phyloP scores from a whole-genome alignment of 176 grass and related monocot genomes.

The Musa beccarii region DNA sequence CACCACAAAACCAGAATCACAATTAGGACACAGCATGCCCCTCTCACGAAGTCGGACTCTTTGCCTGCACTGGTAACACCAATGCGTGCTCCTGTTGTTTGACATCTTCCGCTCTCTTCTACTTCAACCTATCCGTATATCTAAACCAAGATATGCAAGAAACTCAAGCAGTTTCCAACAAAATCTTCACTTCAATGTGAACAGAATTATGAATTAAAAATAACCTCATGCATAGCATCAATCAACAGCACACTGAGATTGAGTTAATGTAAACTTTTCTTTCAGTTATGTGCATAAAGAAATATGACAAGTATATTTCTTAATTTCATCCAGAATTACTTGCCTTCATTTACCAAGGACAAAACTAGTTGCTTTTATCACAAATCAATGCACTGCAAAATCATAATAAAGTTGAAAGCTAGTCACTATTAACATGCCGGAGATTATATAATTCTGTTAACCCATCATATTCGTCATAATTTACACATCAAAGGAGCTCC shows the following conservation, averaged over 20 bases:
- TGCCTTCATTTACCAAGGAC: too few relatives aligned
- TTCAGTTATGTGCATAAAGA: not conserved
- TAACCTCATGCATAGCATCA: not conserved
- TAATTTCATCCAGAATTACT: too few relatives aligned
- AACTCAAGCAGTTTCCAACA: not conserved
- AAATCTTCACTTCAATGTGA: not conserved
- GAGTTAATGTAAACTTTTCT: not conserved
- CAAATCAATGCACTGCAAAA: too few relatives aligned
- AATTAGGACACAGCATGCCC: slow-evolving; percentile 4
- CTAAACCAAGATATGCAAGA: not conserved
- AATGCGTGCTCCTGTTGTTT: slow-evolving; percentile 4
- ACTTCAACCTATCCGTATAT: not conserved
- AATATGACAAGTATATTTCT: not conserved
- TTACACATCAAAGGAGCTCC: not conserved
- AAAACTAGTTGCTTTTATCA: too few relatives aligned
- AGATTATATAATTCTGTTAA: too few relatives aligned
- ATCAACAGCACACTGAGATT: not conserved
- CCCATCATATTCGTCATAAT: not conserved
- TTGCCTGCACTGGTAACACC: slow-evolving; percentile 17
- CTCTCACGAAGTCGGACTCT: not conserved
- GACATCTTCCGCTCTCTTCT: not conserved
- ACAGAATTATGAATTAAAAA: not conserved
- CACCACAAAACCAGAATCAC: slow-evolving; percentile 3
- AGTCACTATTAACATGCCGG: not conserved
- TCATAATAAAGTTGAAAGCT: not conserved